A percentile compares a stretch with the other conserved stretches of the same genome.
These are phyloP conservation scores for Elymus sibiricus DNA, from an alignment of 176 grass and related monocot species.

Conservation along the genomic window DNA sequence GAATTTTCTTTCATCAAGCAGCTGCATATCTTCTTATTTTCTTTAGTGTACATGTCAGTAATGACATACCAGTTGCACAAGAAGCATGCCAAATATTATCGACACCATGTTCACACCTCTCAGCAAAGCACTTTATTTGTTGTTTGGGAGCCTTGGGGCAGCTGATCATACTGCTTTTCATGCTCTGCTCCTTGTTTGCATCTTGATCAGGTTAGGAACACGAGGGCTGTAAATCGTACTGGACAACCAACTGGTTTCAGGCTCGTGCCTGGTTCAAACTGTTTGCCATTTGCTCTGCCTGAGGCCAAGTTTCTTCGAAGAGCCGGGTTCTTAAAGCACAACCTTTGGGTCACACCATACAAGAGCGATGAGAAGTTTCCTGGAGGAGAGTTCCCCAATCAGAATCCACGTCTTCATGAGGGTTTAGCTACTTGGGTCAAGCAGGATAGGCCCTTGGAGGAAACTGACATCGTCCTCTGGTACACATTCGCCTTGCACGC, in stretches of 20 bases:
- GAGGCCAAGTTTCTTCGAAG: conserved; percentile 93
- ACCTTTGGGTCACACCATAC: conserved; percentile 96
- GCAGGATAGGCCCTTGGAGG: conserved; percentile 86
- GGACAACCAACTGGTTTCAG: conserved; percentile 97
- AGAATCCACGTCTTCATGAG: conserved; percentile 92
- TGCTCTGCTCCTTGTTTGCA: background rate
- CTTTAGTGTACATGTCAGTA: background rate
- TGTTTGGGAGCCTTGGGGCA: background rate
- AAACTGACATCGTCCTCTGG: conserved; percentile 97
- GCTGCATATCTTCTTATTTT: background rate
- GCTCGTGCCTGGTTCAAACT: conserved; percentile 93
- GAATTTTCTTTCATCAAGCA: background rate
- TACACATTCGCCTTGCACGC: conserved; percentile 12
- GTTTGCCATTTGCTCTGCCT: conserved; percentile 59
- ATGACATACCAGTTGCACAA: background rate
- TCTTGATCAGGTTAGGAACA: conserved; percentile 76
- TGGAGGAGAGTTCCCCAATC: conserved; percentile 95
- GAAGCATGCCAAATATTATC: background rate
- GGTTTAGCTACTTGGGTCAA: conserved; percentile 95
- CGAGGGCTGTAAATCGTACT: conserved; percentile 84
- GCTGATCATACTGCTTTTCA: background rate
- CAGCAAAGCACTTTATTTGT: background rate
- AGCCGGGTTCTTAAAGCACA: conserved; percentile 97
- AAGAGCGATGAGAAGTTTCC: conserved; percentile 88
- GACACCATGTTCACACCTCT: background rate